Conservation (phyloP, 2,329 filamentous ascomycete species). For the Chaetomium sp. region DNA sequence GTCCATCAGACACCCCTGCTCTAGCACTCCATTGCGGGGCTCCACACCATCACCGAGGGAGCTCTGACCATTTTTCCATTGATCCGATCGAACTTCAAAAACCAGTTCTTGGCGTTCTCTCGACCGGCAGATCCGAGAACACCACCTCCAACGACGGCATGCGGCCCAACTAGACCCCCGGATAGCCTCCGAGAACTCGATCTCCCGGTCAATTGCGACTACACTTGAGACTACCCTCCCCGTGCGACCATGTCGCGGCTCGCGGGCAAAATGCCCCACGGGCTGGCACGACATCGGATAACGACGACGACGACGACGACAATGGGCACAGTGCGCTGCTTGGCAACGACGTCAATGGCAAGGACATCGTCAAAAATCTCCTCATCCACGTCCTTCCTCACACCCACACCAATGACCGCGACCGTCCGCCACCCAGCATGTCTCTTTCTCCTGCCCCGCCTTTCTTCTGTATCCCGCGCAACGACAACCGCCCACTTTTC, state of each 20-base stretch:
- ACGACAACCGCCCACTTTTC: not conserved
- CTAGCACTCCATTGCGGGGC: not conserved
- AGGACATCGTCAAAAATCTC: no score
- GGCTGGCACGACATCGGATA: constrained; percentile 13
- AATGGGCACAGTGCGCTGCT: not conserved
- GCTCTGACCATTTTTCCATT: constrained; percentile 4
- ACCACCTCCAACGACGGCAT: constrained; percentile 6
- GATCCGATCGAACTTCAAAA: not conserved
- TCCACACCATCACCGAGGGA: not conserved
- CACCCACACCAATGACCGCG: no score
- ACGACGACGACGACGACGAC: not conserved
- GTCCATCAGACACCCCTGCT: not conserved
- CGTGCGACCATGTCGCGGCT: constrained; percentile 23
- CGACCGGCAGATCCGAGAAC: not conserved
- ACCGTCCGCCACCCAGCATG: constrained; percentile 7
- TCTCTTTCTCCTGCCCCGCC: constrained; percentile 13
- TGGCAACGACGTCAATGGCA: not conserved
- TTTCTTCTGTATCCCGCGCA: constrained; percentile 13
- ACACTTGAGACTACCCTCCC: not conserved
- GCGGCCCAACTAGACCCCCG: no score
- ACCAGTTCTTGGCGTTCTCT: constrained; percentile 4
- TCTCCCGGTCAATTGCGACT: constrained; percentile 5
- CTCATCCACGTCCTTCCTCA: no score
- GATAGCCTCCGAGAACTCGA: not conserved
- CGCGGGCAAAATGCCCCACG: constrained; percentile 21